Base-by-base conservation (phyloP, 495 filamentous ascomycete genomes). In the Penicillium angulare region DNA sequence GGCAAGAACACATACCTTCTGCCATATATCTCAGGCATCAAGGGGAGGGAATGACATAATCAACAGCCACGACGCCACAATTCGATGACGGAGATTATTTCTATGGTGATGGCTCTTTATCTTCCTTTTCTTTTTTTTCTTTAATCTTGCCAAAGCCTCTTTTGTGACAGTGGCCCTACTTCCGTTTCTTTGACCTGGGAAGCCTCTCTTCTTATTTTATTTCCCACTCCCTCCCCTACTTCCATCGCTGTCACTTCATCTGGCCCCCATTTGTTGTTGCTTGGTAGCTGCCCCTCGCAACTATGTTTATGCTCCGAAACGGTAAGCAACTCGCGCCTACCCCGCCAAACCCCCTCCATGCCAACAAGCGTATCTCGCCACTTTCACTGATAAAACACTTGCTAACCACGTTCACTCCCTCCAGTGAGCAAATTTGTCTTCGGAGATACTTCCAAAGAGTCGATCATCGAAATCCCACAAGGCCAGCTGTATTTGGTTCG, bases 401-500 rank as follows among this genome's bases (percentile, higher is more conserved):
- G 24, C 65, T 71, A 50, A 71, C 48, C 46, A 34, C 7, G 26
- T 12, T 5, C 35, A 39, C 38, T 26, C 39, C 23, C 32, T 51
- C 22, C 61, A 95, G 90, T 95, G 61, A 88, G 88, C 68, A 96
- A 95, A 69, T 84, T 90, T 50, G 80, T 98, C 59, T 97, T 98
- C 58, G 88, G 88, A 53, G 90, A 96, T 71, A 85, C 83, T 50
- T 91, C 87, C 52, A 96, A 95, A 75, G 93, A 97, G 66, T 85
- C 88, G 17, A 86, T 98, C 65, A 89, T 96, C 67, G 90, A 97
- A 60, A 86, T 98, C 24, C 82, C 93, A 5, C 89, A 96, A 67
- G 93, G 93, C 57, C 89, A 97, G 72, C 89, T 98, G 24, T 98
- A 96, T 65, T 87, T 98, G 47, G 95, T 98, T 59, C 88, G 93